phyloP scores from a whole-genome alignment of 352 stramenopile species.

The Peronosclerospora sorghi region DNA sequence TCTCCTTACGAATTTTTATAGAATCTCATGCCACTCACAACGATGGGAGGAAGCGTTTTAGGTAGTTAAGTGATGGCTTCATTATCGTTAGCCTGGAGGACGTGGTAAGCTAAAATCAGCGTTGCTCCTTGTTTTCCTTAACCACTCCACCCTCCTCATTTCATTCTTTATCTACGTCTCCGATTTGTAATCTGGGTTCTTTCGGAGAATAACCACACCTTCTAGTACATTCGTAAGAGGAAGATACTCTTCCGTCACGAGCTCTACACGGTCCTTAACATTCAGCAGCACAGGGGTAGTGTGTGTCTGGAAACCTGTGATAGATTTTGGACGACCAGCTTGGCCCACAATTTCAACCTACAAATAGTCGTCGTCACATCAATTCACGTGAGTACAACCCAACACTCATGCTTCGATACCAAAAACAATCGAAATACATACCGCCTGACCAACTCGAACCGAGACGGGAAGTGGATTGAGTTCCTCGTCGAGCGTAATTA shows the following conservation, averaged over 20 bases:
- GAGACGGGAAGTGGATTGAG: conserved; percentile 93
- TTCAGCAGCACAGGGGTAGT: conserved; percentile 97
- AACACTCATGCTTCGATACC: background rate
- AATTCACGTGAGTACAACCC: conserved; percentile 9
- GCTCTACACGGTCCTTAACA: conserved; percentile 95
- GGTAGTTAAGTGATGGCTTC: conserved; percentile 24
- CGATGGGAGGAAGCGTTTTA: too few relatives aligned
- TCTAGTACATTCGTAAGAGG: conserved; percentile 94
- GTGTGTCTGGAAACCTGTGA: conserved; percentile 99
- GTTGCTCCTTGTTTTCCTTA: conserved; percentile 8
- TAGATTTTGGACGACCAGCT: conserved; percentile 97
- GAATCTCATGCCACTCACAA: too few relatives aligned
- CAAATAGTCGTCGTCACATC: background rate
- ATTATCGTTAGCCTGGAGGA: conserved; percentile 18
- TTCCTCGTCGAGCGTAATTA: conserved; percentile 96
- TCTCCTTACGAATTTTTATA: too few relatives aligned
- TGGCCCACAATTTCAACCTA: conserved; percentile 98
- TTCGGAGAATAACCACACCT: conserved; percentile 97
- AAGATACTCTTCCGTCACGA: conserved; percentile 96
- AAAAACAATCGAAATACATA: conserved; percentile 22
- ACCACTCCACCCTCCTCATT: conserved; percentile 4
- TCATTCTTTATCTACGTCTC: conserved; percentile 48
- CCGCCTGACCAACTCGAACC: conserved; percentile 97
- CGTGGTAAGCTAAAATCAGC: conserved; percentile 6
- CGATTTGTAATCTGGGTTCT: conserved; percentile 90